Evolutionary conservation across 2,329 filamentous ascomycete genomes (phyloP).

Genomic region (Bisporella sp.): DNA sequence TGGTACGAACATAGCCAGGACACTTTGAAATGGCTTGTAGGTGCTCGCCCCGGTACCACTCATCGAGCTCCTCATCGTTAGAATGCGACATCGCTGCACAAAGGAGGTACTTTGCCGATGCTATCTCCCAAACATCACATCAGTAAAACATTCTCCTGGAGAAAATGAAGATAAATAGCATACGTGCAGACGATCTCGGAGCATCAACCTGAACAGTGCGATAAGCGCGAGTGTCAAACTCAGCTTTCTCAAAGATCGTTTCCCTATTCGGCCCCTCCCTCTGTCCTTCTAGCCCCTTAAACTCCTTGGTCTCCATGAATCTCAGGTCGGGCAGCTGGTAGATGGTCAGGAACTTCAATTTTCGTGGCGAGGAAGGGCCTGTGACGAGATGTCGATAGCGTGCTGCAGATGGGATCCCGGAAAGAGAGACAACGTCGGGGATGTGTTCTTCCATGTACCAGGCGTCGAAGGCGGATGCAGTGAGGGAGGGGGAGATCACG

Average conservation of each 20-base stretch:
- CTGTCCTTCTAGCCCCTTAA: background rate
- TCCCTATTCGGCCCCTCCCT: background rate
- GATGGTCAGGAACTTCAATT: background rate
- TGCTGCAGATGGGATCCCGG: background rate
- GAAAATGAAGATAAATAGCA: background rate
- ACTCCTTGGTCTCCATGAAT: background rate
- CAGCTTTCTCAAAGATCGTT: background rate
- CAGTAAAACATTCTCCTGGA: background rate
- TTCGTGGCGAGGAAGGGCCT: background rate
- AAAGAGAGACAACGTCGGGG: background rate
- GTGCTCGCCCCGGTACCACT: background rate
- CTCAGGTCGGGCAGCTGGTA: background rate
- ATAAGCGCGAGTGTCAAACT: background rate
- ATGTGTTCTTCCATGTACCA: background rate
- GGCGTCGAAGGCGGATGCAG: background rate
- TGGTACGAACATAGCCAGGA: background rate
- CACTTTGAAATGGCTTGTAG: background rate
- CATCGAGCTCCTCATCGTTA: background rate
- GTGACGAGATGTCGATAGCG: background rate
- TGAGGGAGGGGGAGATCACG: background rate
- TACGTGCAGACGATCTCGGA: background rate
- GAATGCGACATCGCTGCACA: background rate
- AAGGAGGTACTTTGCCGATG: background rate
- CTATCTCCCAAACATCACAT: background rate
- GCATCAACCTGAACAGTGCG: background rate